A percentile compares a stretch with the other conserved stretches of the same genome.
Conservation (phyloP, 345 rosid species). For the Salix caprea region DNA sequence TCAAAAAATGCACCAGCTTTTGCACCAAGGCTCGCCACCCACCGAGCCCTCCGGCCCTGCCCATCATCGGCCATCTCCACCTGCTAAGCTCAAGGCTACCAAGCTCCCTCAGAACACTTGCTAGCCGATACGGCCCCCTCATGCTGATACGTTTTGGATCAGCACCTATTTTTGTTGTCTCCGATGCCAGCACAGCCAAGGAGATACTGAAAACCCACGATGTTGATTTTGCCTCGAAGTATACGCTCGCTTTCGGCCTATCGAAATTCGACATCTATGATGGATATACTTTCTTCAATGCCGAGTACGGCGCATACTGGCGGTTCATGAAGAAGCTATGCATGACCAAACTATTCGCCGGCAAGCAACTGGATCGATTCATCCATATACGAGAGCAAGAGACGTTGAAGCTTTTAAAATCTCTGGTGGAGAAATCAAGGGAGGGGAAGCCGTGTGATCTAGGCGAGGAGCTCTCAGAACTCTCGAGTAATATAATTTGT, state of each 20-base stretch:
- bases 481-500: slow-evolving; percentile 56
- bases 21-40: slow-evolving; percentile 14
- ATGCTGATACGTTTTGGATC: slow-evolving; percentile 3
- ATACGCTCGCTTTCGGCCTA: slow-evolving; percentile 43
- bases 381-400: slow-evolving; percentile 49
- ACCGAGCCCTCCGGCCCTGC: slow-evolving; percentile 43
- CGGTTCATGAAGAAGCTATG: slow-evolving; percentile 68
- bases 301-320: slow-evolving; percentile 65
- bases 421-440: slow-evolving; percentile 22
- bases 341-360: slow-evolving; percentile 50
- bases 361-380: slow-evolving; percentile 51
- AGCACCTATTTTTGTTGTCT: slow-evolving; percentile 28
- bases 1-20: neutral
- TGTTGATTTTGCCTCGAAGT: slow-evolving; percentile 47
- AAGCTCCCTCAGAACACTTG: slow-evolving; percentile 7
- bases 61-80: slow-evolving; percentile 47
- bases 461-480: slow-evolving; percentile 35
- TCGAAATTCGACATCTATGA: slow-evolving; percentile 46
- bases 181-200: slow-evolving; percentile 42
- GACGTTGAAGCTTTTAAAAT: slow-evolving; percentile 33
- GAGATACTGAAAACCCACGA: slow-evolving; percentile 51
- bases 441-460: slow-evolving; percentile 44
- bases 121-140: slow-evolving; percentile 8
- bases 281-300: slow-evolving; percentile 49
- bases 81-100: slow-evolving; percentile 22